phyloP scores from a whole-genome alignment of 2,329 filamentous ascomycete species.

The Scedosporium aurantiacum region DNA sequence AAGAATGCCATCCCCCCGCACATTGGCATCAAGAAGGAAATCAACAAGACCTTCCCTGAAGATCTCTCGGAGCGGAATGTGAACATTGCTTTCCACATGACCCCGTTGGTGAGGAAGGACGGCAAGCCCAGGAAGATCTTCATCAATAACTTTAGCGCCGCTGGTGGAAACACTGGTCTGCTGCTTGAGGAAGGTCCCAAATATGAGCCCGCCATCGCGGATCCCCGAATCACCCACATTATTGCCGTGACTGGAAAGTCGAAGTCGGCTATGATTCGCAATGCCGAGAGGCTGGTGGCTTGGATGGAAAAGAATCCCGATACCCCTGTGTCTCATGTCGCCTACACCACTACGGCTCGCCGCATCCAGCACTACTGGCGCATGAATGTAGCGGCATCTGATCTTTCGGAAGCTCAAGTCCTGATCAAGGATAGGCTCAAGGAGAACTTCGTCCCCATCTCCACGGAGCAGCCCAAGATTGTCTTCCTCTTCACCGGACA shows the following conservation, averaged over 20 bases:
- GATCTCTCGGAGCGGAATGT: conserved; percentile 47
- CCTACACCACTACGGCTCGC: conserved; percentile 59
- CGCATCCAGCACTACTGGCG: conserved; percentile 50
- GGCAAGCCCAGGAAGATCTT: conserved; percentile 37
- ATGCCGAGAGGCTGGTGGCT: conserved; percentile 41
- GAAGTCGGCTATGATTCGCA: conserved; percentile 44
- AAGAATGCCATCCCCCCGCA: conserved; percentile 54
- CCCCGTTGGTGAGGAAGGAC: conserved; percentile 36
- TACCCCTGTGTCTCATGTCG: conserved; percentile 44
- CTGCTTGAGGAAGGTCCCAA: conserved; percentile 51
- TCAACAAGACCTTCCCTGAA: conserved; percentile 48
- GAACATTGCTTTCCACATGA: conserved; percentile 44
- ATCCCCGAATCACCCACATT: conserved; percentile 46
- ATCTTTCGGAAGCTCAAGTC: conserved; percentile 29
- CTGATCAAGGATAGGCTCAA: conserved; percentile 43
- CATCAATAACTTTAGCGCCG: conserved; percentile 61
- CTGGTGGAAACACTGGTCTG: conserved; percentile 60
- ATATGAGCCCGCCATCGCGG: conserved; percentile 31
- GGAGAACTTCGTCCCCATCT: conserved; percentile 38
- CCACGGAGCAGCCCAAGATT: conserved; percentile 29
- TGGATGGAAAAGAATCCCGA: conserved; percentile 43
- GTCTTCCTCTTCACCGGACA: conserved; percentile 47
- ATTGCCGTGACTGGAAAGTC: conserved; percentile 47
- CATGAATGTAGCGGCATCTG: conserved; percentile 33
- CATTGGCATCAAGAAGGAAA: conserved; percentile 52